A percentile compares a stretch with the other conserved stretches of the same genome.
phyloP scores from a whole-genome alignment of 108 stramenopile species.

The Cyclostephanos invisitatus region DNA sequence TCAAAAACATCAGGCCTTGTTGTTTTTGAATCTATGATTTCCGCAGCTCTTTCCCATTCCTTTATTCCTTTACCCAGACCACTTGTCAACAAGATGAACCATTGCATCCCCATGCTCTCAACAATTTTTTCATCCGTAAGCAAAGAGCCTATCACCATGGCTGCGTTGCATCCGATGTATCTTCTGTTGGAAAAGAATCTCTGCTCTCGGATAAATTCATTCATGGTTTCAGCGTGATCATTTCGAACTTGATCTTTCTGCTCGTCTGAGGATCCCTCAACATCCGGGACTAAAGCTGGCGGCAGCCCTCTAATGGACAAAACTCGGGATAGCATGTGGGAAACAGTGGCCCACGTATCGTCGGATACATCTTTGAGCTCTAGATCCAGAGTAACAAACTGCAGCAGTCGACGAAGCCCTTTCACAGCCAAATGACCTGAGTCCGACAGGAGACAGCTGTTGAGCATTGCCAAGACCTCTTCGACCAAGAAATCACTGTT shows the following conservation, averaged over 20 bases:
- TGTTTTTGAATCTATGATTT: conserved; percentile 43
- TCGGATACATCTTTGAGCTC: conserved; percentile 54
- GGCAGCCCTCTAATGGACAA: conserved; percentile 69
- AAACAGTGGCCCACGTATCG: conserved; percentile 83
- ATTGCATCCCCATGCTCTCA: conserved; percentile 63
- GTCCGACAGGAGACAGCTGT: conserved; percentile 81
- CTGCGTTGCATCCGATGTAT: conserved; percentile 81
- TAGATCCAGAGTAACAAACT: conserved; percentile 74
- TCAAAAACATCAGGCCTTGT: conserved; percentile 12
- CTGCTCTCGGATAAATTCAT: conserved; percentile 79
- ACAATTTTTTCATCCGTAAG: conserved; percentile 65
- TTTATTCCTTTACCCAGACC: conserved; percentile 73
- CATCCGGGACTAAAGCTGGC: conserved; percentile 22
- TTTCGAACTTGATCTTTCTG: conserved; percentile 37
- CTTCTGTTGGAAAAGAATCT: conserved; percentile 66
- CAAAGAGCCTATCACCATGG: conserved; percentile 70
- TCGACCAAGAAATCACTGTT: conserved; percentile 68
- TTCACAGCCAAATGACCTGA: conserved; percentile 73
- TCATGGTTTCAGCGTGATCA: conserved; percentile 52
- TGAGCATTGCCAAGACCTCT: conserved; percentile 83
- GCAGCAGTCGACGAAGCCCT: conserved; percentile 70
- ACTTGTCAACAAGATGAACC: conserved; percentile 72
- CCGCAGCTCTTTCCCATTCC: conserved; percentile 77
- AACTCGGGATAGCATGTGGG: conserved; percentile 81
- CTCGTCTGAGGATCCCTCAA: conserved; percentile 38